Conservation (phyloP, 805 yeast genomes). For the Tetrapisispora taiwanensis region DNA sequence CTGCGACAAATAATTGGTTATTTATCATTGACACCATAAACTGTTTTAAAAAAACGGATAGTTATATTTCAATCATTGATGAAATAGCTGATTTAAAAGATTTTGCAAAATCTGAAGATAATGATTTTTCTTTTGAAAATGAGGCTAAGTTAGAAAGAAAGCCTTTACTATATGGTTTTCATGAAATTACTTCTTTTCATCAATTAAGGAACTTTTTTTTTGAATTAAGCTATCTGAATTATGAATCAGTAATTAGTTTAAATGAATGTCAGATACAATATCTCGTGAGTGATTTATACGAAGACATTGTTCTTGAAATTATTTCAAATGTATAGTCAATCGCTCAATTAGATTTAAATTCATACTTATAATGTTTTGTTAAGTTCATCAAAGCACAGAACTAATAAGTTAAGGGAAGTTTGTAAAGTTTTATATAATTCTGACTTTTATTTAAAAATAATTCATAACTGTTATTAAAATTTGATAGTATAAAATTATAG, state of each 20-base stretch:
- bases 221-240: constrained; percentile 22
- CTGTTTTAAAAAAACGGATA: constrained; percentile 37
- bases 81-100: constrained; percentile 32
- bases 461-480: too few species aligned
- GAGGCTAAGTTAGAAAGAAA: constrained; percentile 11
- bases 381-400: too few species aligned
- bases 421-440: too few species aligned
- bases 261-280: constrained; percentile 32
- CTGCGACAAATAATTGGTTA: constrained; percentile 64
- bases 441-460: too few species aligned
- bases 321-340: background rate
- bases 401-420: too few species aligned
- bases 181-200: constrained; percentile 13
- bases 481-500: too few species aligned
- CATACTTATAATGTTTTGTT: too few species aligned
- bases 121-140: constrained; percentile 15
- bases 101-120: constrained; percentile 27
- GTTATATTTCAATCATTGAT: constrained; percentile 36
- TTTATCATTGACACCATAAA: constrained; percentile 64
- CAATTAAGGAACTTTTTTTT: constrained; percentile 23
- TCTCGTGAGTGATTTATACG: constrained; percentile 47
- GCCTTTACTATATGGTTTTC: constrained; percentile 25
- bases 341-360: too few species aligned
- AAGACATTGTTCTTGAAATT: constrained; percentile 32
- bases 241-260: constrained; percentile 45